Evolutionary conservation across 306 rosid species (phyloP).

Genomic region (Luffa aegyptiaca): DNA sequence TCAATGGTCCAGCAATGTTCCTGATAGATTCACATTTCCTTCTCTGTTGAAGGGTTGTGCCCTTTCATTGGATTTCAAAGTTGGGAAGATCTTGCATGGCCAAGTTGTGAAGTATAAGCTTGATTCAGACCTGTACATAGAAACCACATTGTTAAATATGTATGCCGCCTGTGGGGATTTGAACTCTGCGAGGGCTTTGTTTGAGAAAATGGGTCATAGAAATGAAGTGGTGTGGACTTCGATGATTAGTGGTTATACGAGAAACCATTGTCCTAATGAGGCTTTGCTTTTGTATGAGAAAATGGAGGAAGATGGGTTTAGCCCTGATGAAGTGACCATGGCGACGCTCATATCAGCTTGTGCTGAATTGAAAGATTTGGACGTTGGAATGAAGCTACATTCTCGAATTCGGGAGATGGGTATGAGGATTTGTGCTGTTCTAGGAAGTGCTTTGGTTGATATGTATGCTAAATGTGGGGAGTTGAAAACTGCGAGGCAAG

Average conservation of each 20-base stretch:
- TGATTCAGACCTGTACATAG: conserved; percentile 14
- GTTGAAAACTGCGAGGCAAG: conserved; percentile 7
- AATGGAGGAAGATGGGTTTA: conserved; percentile 14
- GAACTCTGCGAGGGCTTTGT: neutral
- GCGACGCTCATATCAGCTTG: conserved; percentile 12
- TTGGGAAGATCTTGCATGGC: conserved; percentile 12
- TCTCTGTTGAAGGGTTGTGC: conserved; percentile 15
- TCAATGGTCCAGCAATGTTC: neutral
- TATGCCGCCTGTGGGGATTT: conserved; percentile 15
- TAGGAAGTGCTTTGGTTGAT: conserved; percentile 21
- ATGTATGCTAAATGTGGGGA: conserved; percentile 22
- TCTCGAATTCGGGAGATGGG: conserved; percentile 13
- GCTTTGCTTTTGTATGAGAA: conserved; percentile 4
- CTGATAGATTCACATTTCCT: conserved; percentile 19
- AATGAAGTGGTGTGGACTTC: conserved; percentile 14
- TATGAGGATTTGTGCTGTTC: conserved; percentile 15
- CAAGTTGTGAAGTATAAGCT: conserved; percentile 3
- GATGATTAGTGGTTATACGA: conserved; percentile 13
- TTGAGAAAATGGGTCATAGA: conserved; percentile 13
- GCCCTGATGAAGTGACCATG: conserved; percentile 11
- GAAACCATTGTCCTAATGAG: conserved; percentile 9
- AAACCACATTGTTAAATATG: conserved; percentile 12
- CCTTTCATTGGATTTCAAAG: conserved; percentile 1
- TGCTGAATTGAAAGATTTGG: conserved; percentile 5
- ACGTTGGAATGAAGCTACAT: conserved; percentile 16